Base-by-base conservation (phyloP, 169 alveolate genomes). In the Plasmodium falciparum region DNA sequence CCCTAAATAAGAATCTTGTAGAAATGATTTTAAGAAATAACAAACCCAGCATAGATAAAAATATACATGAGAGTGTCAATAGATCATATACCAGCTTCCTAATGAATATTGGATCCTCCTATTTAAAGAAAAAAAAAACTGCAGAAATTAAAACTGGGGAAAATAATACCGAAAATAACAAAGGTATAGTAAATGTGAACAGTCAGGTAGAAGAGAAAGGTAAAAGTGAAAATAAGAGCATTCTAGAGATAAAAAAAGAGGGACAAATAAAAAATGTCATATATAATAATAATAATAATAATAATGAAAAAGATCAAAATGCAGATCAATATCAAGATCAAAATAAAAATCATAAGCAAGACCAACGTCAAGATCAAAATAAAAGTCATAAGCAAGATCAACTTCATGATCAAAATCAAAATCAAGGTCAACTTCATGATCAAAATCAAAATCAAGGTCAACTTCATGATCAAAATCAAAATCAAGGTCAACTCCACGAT, bases 11-110 rank as follows among this genome's bases (percentile, higher is more conserved):
- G 22, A 58, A 67, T 29, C 3, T 78, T 50, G 54, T 78, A 33
- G 89, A 78, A 66, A 78, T 50, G 76, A 78, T 65, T 65, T 43
- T 78, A 33, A 33, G 89, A 50, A 78, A 78, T 56, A 78, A 78
- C 52, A 78, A 78, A 59, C 8, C 65, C 13, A 26, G 72, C 6
- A 47, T 66, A n/a, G 89, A 71, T 33, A 65, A 50, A 78, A 49
- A 22, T 0, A 43, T 39, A 12, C 24, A 26, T 58, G 78, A 78
- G 1, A 66, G 4, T 15, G 15, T 78, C 12, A 78, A 58, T 54
- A 63, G 17, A 20, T 26, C 89, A 22, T 78, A 66, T 43, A 78
- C 89, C 13, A 78, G 54, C 20, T 78, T 65, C 67, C 33, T 78
- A 29, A 78, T 65, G 76, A 78, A 54, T 50, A 71, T 74, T 33